These are phyloP conservation scores for Hanseniaspora clermontiae DNA, from an alignment of 805 yeast species.

Conservation along the genomic window DNA sequence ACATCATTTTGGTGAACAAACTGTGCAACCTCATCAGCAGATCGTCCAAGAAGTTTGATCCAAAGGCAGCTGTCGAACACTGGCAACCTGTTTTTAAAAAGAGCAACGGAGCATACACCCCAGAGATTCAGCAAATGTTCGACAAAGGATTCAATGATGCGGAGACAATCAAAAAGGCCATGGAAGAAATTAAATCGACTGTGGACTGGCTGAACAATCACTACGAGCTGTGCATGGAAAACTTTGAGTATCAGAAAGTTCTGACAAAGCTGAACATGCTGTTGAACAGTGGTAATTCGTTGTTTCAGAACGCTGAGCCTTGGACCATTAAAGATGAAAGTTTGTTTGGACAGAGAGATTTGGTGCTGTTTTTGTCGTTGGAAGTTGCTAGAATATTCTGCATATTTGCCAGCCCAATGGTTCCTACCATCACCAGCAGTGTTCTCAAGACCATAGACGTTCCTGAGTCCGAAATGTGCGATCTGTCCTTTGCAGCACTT, in stretches of 20 bases:
- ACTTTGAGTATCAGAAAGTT: constrained; percentile 1
- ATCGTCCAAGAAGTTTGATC: constrained; percentile 52
- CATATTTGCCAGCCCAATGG: constrained; percentile 50
- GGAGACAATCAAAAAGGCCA: constrained; percentile 4
- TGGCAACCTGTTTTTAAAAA: constrained; percentile 16
- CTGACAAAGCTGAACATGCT: neutral
- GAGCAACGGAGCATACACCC: constrained; percentile 17
- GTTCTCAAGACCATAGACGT: neutral
- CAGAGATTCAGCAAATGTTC: neutral
- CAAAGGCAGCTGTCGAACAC: constrained; percentile 32
- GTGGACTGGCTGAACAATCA: constrained; percentile 12
- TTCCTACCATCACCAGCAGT: constrained; percentile 44
- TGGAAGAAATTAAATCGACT: constrained; percentile 16
- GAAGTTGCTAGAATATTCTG: constrained; percentile 53
- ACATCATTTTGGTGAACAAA: constrained; percentile 59
- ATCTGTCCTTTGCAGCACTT: neutral
- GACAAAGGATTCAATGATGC: constrained; percentile 19
- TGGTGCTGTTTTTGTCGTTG: constrained; percentile 46
- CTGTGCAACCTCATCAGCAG: constrained; percentile 70
- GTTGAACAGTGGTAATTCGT: constrained; percentile 42
- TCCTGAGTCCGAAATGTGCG: neutral
- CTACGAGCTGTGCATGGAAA: constrained; percentile 1
- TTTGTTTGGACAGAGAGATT: constrained; percentile 30
- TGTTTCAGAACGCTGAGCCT: constrained; percentile 55
- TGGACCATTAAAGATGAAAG: constrained; percentile 37